Evolutionary conservation across 129 eudicot genomes (phyloP).

Genomic region (Mikania micrantha): DNA sequence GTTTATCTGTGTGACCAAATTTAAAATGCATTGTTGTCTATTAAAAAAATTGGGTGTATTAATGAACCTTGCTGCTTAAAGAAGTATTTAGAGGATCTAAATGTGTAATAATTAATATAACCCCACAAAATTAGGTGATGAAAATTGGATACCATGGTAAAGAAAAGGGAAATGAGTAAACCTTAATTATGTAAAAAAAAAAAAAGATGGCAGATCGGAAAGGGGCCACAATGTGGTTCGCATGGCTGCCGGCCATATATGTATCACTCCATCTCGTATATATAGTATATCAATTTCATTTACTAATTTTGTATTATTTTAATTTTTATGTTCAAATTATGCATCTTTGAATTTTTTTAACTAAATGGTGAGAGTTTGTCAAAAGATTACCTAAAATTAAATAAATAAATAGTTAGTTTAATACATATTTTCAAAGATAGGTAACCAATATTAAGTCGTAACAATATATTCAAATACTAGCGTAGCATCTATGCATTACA

Average conservation of each 20-base stretch:
- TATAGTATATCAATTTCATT: not conserved
- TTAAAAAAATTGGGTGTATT: too few relatives aligned
- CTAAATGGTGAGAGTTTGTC: not conserved
- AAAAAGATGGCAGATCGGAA: slow-evolving; percentile 4
- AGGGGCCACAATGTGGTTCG: slow-evolving; percentile 28
- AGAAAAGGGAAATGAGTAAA: not conserved
- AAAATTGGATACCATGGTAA: slow-evolving; percentile 3
- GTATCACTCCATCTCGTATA: slow-evolving; percentile 24
- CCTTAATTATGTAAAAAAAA: not conserved
- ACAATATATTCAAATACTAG: too few relatives aligned
- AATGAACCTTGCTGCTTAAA: too few relatives aligned
- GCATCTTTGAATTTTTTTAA: not conserved
- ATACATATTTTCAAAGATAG: too few relatives aligned
- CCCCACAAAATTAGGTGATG: not conserved
- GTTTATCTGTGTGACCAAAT: too few relatives aligned
- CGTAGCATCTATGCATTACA: too few relatives aligned
- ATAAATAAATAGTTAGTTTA: not conserved
- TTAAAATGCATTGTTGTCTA: too few relatives aligned
- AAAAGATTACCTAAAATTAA: not conserved
- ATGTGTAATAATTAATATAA: not conserved
- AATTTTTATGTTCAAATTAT: not conserved
- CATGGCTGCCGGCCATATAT: slow-evolving; percentile 27
- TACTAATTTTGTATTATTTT: not conserved
- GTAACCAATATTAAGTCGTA: not conserved
- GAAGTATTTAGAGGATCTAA: not conserved